These are phyloP conservation scores for Grammothele lineata DNA, from an alignment of 768 basidiomycete genomes.

Conservation along the genomic window DNA sequence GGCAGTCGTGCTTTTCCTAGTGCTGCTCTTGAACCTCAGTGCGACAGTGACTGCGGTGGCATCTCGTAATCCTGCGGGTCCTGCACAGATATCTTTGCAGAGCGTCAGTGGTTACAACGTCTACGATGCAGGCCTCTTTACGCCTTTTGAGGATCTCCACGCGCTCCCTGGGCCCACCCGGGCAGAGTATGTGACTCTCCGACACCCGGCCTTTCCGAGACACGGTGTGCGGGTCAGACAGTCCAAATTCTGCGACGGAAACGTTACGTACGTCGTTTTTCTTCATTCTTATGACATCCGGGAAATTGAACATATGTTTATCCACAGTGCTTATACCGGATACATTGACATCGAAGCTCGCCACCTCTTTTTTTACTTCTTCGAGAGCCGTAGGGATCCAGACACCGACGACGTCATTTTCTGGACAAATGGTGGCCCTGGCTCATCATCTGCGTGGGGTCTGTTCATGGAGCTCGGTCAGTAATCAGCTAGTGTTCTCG, in stretches of 20 bases:
- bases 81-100: neutral
- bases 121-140: constrained; percentile 6
- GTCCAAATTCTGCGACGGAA: constrained; percentile 38
- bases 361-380: constrained; percentile 42
- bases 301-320: too few relatives aligned
- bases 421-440: constrained; percentile 33
- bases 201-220: constrained; percentile 41
- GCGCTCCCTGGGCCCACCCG: neutral
- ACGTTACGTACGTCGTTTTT: constrained; percentile 24
- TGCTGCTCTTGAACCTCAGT: too few relatives aligned
- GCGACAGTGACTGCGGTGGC: too few relatives aligned
- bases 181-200: constrained; percentile 34
- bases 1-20: too few relatives aligned
- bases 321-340: constrained; percentile 55
- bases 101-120: neutral
- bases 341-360: constrained; percentile 68
- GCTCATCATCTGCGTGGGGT: constrained; percentile 24
- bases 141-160: constrained; percentile 7
- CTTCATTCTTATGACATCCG: too few relatives aligned
- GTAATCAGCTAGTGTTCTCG: constrained; percentile 40
- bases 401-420: constrained; percentile 28
- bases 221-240: constrained; percentile 40
- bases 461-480: constrained; percentile 46
- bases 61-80: too few relatives aligned
- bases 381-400: constrained; percentile 38